Evolutionary conservation across 2,329 filamentous ascomycete species (phyloP).

Genomic region (Colletotrichum chlorophyti): DNA sequence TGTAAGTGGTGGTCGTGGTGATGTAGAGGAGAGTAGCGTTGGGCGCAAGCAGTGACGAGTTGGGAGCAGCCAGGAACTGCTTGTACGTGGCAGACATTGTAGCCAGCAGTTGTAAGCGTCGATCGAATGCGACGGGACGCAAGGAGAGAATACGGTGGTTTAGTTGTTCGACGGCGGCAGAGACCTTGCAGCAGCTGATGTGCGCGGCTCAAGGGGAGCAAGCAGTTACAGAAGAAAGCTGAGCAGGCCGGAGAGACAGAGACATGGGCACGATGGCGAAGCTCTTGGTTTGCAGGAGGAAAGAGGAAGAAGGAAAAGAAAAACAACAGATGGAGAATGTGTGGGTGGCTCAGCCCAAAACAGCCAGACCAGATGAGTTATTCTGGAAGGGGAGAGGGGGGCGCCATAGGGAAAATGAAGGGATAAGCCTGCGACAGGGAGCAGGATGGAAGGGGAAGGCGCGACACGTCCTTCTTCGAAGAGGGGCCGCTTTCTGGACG

Average conservation of each 20-base stretch:
- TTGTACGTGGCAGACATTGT: conserved; percentile 64
- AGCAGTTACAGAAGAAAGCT: conserved; percentile 18
- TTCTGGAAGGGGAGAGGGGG: conserved; percentile 30
- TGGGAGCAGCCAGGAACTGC: conserved; percentile 74
- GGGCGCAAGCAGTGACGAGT: conserved; percentile 65
- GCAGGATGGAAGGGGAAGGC: conserved; percentile 21
- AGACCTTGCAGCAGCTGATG: conserved; percentile 6
- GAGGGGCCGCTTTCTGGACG: conserved; percentile 3
- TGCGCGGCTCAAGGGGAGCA: conserved; percentile 19
- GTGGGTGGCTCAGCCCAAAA: conserved; percentile 29
- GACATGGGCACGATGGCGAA: conserved; percentile 1
- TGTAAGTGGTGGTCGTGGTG: conserved; percentile 80
- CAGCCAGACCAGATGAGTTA: conserved; percentile 21
- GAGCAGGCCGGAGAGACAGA: conserved; percentile 15
- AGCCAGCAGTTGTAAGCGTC: conserved; percentile 1
- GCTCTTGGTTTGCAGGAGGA: conserved; percentile 1
- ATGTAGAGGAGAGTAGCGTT: conserved; percentile 85
- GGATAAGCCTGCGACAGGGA: conserved; percentile 28
- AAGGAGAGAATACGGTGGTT: conserved; percentile 5
- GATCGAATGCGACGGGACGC: conserved; percentile 19
- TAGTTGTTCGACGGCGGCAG: conserved; percentile 12
- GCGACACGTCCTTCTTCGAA: conserved; percentile 20
- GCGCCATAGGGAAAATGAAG: conserved; percentile 30
- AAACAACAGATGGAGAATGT: conserved; percentile 25
- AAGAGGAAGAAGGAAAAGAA: conserved; percentile 14